A percentile compares a stretch with the other conserved stretches of the same genome.
Conservation (phyloP, 2,329 filamentous ascomycete genomes). For the Colletotrichum sublineola region DNA sequence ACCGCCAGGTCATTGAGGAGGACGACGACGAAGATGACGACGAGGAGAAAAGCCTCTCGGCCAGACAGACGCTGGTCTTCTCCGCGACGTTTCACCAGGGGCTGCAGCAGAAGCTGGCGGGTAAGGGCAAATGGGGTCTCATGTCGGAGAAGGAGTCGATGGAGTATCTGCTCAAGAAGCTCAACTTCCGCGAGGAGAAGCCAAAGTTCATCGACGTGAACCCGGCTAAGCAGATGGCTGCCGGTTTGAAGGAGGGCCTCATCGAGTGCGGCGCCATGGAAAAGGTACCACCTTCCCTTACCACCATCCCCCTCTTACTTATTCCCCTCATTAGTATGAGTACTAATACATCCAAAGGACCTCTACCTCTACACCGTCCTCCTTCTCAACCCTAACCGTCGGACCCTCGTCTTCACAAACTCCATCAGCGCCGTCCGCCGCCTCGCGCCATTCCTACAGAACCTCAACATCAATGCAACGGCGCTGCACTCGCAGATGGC, state of each 20-base stretch:
- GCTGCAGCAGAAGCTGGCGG: slow-evolving; percentile 89
- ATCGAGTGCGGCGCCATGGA: slow-evolving; percentile 94
- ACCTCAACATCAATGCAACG: slow-evolving; percentile 81
- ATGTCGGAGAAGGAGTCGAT: slow-evolving; percentile 84
- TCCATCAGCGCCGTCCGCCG: slow-evolving; percentile 93
- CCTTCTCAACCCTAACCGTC: slow-evolving; percentile 82
- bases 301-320: too few species aligned
- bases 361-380: slow-evolving; percentile 92
- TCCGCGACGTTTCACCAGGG: slow-evolving; percentile 96
- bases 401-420: slow-evolving; percentile 94
- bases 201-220: slow-evolving; percentile 95
- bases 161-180: slow-evolving; percentile 90
- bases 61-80: slow-evolving; percentile 92
- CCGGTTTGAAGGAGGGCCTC: slow-evolving; percentile 86
- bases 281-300: slow-evolving; percentile 69
- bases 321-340: too few species aligned
- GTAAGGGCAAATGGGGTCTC: slow-evolving; percentile 71
- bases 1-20: slow-evolving; percentile 76
- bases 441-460: slow-evolving; percentile 85
- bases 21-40: slow-evolving; percentile 58
- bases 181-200: slow-evolving; percentile 86
- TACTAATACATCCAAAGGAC: slow-evolving; percentile 66
- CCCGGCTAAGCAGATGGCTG: slow-evolving; percentile 89
- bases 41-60: slow-evolving; percentile 58
- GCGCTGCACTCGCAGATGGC: slow-evolving; percentile 94